Base-by-base conservation (phyloP, 116 monocot genomes). In the Cymodocea nodosa region DNA sequence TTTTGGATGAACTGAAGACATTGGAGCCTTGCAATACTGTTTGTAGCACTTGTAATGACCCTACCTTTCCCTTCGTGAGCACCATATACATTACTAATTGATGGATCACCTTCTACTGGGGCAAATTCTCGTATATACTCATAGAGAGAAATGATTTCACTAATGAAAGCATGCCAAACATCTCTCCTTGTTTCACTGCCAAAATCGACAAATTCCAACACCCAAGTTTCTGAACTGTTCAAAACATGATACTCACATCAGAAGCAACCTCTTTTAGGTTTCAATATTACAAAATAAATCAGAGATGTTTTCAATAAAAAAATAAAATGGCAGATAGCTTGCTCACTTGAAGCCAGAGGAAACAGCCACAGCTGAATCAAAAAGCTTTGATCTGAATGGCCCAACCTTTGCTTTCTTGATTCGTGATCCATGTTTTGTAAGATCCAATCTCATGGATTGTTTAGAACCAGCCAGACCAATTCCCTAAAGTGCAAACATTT, bases 191-290 rank as follows among this genome's bases (percentile, higher is more conserved):
- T 83, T 71, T 95, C 95, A 62, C 85, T 83, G 68, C 87, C 90
- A 82, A 95, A 90, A 80, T 90, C 85, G 70, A 95, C 82, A 81
- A 95, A 95, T 64, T 95, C 95, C 50, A 95, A 74, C 25, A 83
- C 79, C 90, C 87, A 85, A 63, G 69, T 71, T 52, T 81, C 39
- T 56, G 58, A 9, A 54, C 66, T 73, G 23, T 51, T 37, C 3
- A 57, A 64, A 57, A 6, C 54, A 49, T 65, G 50, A 65, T 23
- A 35, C 0, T 16, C 20, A 64, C 13, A 65, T 65, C 65, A 65
- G 44, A 44, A 49, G 22, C 1, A 64, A 64, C 7, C 23, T 8
- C 6, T 50, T 13, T 64, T 50, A 50, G 15, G n/a, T 65, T 48
- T 16, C 12, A 48, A 20, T 13, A 64, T 13, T 13, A 8, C 48